Evolutionary conservation across 2,329 filamentous ascomycete species (phyloP), one percentile per base, ranked within the genome.

Genomic region (Trichophyton benhamiae): DNA sequence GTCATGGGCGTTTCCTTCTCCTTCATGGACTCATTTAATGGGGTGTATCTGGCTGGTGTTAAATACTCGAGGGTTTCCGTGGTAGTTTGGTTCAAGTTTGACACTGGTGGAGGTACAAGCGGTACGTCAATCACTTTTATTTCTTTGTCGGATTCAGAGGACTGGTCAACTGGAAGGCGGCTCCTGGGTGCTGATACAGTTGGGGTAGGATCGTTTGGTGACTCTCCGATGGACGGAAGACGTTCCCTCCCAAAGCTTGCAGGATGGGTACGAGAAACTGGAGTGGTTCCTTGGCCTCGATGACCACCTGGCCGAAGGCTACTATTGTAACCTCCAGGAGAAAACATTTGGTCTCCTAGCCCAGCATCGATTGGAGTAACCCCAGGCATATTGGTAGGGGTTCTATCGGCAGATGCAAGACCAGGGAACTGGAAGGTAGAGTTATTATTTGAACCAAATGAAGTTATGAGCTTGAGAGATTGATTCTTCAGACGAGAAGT

Each of bases 391-490:
- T 88, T 88, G 66, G 91, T 87, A 0, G 91, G 91, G 0, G 91
- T 96, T 41, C 77, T 77, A 62, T 82, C 81, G 60, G 82, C 81
- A 3, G 77, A 76, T 46, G 75, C 78, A 30, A 80, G 67, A 2
- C 80, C 78, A 17, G 79, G 83, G 74, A 89, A 85, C 73, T 83
- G 85, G 60, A 85, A 83, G 64, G 86, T 85, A 3, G 72, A 68
- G 44, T 69, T 73, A 0, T 70, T 65, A 38, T 75, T 71, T 5
- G 68, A 62, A 22, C 85, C 87, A 68, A 99, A 97, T 0, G 88
- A 87, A 0, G 94, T 97, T 68, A 97, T 95, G 1, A 97, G 82
- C 72, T 95, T 96, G 63, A 97, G 78, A 0, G 92, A 85, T 8
- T 90, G 89, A 30, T 87, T 86, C 76, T 95, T 95, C 11, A 86